These are phyloP conservation scores for Tolypocladium ovalisporum DNA, from an alignment of 2,329 filamentous ascomycete species.

Conservation along the genomic window DNA sequence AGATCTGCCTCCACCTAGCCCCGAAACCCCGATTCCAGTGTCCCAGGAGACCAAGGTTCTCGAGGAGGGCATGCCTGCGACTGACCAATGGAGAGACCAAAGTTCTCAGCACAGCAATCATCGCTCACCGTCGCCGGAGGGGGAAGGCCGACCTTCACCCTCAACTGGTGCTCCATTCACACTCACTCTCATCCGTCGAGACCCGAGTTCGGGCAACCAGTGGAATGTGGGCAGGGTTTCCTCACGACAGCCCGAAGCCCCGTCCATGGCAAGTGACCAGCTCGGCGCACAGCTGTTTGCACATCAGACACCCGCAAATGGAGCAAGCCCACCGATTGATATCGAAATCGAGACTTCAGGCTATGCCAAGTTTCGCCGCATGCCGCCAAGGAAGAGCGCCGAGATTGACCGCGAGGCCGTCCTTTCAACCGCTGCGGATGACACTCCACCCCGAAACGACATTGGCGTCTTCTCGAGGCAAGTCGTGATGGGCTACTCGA, in stretches of 20 bases:
- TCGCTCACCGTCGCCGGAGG: slow-evolving; percentile 27
- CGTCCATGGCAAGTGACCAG: slow-evolving; percentile 11
- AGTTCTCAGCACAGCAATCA: not conserved
- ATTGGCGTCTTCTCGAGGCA: slow-evolving; percentile 37
- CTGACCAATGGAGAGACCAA: slow-evolving; percentile 1
- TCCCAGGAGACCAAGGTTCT: not conserved
- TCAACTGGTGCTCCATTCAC: slow-evolving; percentile 34
- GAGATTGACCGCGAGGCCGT: slow-evolving; percentile 14
- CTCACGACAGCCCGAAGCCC: slow-evolving; percentile 35
- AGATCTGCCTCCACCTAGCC: not conserved
- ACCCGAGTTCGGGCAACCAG: slow-evolving; percentile 56
- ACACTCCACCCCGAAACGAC: slow-evolving; percentile 6
- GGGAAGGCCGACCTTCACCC: slow-evolving; percentile 13
- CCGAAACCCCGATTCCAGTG: not conserved
- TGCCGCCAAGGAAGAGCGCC: slow-evolving; percentile 28
- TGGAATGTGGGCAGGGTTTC: slow-evolving; percentile 65
- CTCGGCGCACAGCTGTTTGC: slow-evolving; percentile 8
- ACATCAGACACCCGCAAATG: slow-evolving; percentile 2
- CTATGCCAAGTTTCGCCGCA: slow-evolving; percentile 45
- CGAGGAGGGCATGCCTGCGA: not conserved
- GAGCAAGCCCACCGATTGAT: slow-evolving; percentile 31
- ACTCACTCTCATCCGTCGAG: slow-evolving; percentile 60
- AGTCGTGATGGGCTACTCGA: slow-evolving; percentile 46
- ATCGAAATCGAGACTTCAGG: slow-evolving; percentile 44
- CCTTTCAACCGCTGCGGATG: slow-evolving; percentile 4